Conservation (phyloP, 164 flowering plant genomes). For the Vitis riparia region DNA sequence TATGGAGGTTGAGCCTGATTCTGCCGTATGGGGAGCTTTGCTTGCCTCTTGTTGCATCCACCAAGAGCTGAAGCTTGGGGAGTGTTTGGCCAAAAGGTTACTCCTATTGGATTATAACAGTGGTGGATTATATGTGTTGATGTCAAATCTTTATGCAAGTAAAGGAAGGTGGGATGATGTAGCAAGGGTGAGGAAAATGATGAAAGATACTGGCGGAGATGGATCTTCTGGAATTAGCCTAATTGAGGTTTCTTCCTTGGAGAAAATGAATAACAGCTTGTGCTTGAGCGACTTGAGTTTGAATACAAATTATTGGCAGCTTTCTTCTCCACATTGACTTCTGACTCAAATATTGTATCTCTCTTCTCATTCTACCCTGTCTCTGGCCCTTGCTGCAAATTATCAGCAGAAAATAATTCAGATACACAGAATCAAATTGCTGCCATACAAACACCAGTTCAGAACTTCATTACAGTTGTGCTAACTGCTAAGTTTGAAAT, state of each 20-base stretch:
- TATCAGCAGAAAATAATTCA: no score
- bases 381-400: no score
- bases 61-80: conserved; percentile 43
- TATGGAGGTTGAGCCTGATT: conserved; percentile 39
- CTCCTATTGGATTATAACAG: conserved; percentile 30
- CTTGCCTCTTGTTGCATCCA: conserved; percentile 43
- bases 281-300: neutral
- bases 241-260: conserved; percentile 18
- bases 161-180: conserved; percentile 51
- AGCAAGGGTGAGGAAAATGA: conserved; percentile 43
- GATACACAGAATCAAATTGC: no score
- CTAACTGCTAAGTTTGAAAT: no score
- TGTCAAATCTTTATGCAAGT: conserved; percentile 55
- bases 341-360: neutral
- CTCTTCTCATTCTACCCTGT: no score
- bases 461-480: no score
- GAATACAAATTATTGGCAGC: neutral
- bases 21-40: conserved; percentile 45
- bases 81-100: conserved; percentile 33
- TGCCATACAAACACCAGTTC: no score
- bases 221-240: conserved; percentile 41
- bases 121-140: conserved; percentile 43
- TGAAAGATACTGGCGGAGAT: conserved; percentile 40
- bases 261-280: conserved; percentile 8
- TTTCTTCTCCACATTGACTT: neutral